Conservation (phyloP, 2,329 filamentous ascomycete genomes). For the Colletotrichum paranaense region DNA sequence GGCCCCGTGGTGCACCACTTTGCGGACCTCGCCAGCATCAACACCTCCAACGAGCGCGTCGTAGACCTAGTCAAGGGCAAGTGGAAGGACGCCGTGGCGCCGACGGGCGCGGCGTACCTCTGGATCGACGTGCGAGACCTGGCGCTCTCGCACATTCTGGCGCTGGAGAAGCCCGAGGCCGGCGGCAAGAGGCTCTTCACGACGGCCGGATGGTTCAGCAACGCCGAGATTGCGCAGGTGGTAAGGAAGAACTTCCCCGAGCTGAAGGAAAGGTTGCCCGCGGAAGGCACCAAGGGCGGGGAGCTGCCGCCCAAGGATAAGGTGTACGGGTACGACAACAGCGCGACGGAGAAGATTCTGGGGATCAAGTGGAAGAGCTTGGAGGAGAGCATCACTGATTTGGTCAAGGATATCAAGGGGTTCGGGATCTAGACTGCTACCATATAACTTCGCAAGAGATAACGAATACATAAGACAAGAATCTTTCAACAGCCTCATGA, state of each 20-base stretch:
- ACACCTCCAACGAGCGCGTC: conserved; percentile 65
- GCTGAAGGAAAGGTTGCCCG: conserved; percentile 58
- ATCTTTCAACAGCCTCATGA: no score
- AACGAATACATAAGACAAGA: no score
- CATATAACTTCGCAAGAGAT: no score
- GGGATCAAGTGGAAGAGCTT: conserved; percentile 71
- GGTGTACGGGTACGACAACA: conserved; percentile 68
- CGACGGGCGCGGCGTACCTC: conserved; percentile 52
- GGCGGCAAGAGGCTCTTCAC: conserved; percentile 64
- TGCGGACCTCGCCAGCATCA: conserved; percentile 51
- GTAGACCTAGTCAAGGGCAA: conserved; percentile 61
- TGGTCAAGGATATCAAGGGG: conserved; percentile 53
- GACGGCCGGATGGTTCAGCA: conserved; percentile 58
- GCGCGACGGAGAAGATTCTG: conserved; percentile 67
- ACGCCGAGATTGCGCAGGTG: conserved; percentile 56
- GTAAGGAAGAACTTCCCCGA: conserved; percentile 62
- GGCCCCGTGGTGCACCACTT: conserved; percentile 36
- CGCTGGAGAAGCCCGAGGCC: conserved; percentile 59
- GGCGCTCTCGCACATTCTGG: conserved; percentile 63
- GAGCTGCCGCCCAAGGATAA: conserved; percentile 51
- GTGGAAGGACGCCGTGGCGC: conserved; percentile 58
- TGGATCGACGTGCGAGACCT: conserved; percentile 70
- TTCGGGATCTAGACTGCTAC: conserved; percentile 40
- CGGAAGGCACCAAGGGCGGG: conserved; percentile 56
- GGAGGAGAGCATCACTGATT: conserved; percentile 72